A percentile compares a stretch with the other conserved stretches of the same genome.
Evolutionary conservation across 1,284 basidiomycete species (phyloP).

Genomic region (Rhodotorula sp.): DNA sequence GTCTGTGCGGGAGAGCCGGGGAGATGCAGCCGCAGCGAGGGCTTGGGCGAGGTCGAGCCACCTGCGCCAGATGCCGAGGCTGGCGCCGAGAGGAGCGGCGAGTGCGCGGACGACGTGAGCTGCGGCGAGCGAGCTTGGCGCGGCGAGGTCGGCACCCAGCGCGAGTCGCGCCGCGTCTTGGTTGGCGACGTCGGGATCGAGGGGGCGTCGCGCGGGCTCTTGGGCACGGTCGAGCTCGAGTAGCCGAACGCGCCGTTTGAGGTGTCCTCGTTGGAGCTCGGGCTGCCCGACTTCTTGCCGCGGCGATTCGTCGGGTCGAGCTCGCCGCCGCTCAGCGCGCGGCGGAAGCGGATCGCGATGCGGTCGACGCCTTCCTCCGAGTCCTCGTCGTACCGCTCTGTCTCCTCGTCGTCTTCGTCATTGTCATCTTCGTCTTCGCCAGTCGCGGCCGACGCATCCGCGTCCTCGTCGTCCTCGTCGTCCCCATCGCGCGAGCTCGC

Average conservation of each 20-base stretch:
- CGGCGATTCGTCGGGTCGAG: slow-evolving; percentile 6
- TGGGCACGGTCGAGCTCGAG: background rate
- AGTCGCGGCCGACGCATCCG: slow-evolving; percentile 41
- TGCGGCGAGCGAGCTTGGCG: slow-evolving; percentile 18
- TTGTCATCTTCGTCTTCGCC: slow-evolving; percentile 9
- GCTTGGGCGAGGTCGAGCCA: background rate
- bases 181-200: slow-evolving; percentile 2
- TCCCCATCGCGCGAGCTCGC: slow-evolving; percentile 75
- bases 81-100: background rate
- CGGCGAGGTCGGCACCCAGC: slow-evolving; percentile 39
- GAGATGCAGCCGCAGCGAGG: slow-evolving; percentile 8
- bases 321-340: background rate
- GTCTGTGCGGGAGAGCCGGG: slow-evolving; percentile 6
- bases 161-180: slow-evolving; percentile 26
- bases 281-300: background rate
- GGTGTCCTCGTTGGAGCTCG: slow-evolving; percentile 6
- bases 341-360: slow-evolving; percentile 20
- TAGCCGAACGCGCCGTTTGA: background rate
- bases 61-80: background rate
- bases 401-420: background rate
- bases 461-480: slow-evolving; percentile 74
- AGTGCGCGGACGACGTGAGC: slow-evolving; percentile 4
- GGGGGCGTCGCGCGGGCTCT: background rate
- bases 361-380: slow-evolving; percentile 55
- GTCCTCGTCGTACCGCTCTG: slow-evolving; percentile 64